Base-by-base conservation (phyloP, 1,139 yeast species). In the Entelexis paramagnoliae region DNA sequence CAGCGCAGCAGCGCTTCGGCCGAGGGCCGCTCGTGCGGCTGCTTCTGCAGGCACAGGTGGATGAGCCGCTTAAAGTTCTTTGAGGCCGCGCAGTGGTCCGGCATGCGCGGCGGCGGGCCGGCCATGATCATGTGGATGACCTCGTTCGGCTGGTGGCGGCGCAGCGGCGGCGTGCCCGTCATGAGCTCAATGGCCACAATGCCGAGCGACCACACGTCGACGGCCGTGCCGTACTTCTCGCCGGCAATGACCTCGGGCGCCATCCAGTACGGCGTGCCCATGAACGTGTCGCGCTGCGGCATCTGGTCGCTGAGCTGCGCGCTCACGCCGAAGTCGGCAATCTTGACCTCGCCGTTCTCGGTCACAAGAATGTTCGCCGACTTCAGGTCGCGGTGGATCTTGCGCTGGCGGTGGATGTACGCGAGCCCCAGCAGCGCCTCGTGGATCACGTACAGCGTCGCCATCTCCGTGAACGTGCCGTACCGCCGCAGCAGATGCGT, bases 201-300 rank as follows among this genome's bases (percentile, higher is more conserved):
- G 59, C 98, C 98, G 58, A 91, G 71, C 1, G 96, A 87, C 98
- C 98, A 91, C 43, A 93, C 89, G 68, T 91, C 98, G 17, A 91
- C 96, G 65, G 89, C 88, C 59, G 86, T 95, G 61, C 87, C 96
- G 63, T 91, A 91, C 29, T 20, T 48, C 62, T 85, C 95, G 66
- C 86, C 85, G 63, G 87, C 95, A 51, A 91, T 96, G 46, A 91
- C 96, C 69, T 91, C 98, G 2, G 98, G 98, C 0, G 98, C 98
- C 98, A 91, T 91, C 98, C 98, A 91, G 67, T 91, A 91, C 10
- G 98, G 98, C 0, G 98, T 91, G 38, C 98, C 98, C 24, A 89
- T 97, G 95, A 91, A 88, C 0, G 98, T 89, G 11, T 95, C 95
- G 59, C 98, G 77, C 66, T 88, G 89, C 54, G 83, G 84, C 68